Evolutionary conservation across 805 yeast genomes (phyloP), one percentile per base, ranked within the genome.

Genomic region (Hanseniaspora vineae): DNA sequence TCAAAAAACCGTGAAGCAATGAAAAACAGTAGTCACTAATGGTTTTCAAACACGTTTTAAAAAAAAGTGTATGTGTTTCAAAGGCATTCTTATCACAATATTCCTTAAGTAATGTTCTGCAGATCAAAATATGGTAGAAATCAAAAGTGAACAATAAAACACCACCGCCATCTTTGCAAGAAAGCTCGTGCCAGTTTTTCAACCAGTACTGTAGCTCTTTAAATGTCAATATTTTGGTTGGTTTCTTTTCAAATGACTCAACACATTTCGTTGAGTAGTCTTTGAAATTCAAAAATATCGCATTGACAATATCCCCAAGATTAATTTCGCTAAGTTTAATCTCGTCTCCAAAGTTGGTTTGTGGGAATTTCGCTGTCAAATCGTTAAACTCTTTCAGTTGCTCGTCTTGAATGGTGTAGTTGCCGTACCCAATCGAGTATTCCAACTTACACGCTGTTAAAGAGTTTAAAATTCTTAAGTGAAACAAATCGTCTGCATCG

Each of bases 381-480:
- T 65, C 64, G 58, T 73, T 68, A 12, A 76, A 56, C 33, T 69
- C 72, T 42, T 57, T 57, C 2, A 61, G 31, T 31, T 55, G 50
- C 15, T 50, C 52, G 48, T 62, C 63, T 23, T 56, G 55, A 10
- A 58, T 52, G 4, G 58, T 49, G 43, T 61, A 60, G 14, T 58
- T 60, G 1, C 79, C 78, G 45, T 66, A 64, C 0, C 78, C 77
- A 20, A 77, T 65, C 1, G 79, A 66, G 51, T 68, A 67, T 46
- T 72, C 77, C 31, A 77, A 58, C 59, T 76, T 77, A 47, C 76
- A 68, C 9, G 76, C 71, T 33, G 76, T 70, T 51, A 76, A 55
- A 4, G 78, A 66, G 48, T 75, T 76, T 61, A 75, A 69, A 29
- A 78, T 74, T 50, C 84, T 60, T 50, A 77, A 54, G 54, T 76